Evolutionary conservation across 805 yeast genomes (phyloP).

Genomic region (Pichia rugopelliculosa): DNA sequence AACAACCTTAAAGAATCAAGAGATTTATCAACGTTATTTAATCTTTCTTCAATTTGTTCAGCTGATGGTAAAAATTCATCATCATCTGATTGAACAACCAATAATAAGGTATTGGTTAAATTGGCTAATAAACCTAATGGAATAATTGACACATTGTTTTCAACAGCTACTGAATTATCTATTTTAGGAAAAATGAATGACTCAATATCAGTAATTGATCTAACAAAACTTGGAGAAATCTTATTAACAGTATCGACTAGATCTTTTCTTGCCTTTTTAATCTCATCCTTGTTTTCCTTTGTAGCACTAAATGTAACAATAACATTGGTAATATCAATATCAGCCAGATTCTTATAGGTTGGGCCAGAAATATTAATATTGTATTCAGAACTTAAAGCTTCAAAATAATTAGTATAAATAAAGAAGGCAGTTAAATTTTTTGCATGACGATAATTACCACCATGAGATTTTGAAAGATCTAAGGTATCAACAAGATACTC

Average conservation of each 20-base stretch:
- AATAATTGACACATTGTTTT: constrained; percentile 47
- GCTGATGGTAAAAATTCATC: constrained; percentile 71
- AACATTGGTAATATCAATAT: constrained; percentile 36
- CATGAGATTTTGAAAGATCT: constrained; percentile 86
- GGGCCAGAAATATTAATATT: constrained; percentile 44
- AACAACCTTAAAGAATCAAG: constrained; percentile 53
- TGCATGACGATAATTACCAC: constrained; percentile 71
- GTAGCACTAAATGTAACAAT: constrained; percentile 55
- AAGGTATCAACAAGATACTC: constrained; percentile 56
- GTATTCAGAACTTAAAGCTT: constrained; percentile 33
- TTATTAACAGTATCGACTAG: constrained; percentile 68
- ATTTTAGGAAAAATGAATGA: constrained; percentile 47
- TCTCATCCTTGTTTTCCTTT: constrained; percentile 37
- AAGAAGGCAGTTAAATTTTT: constrained; percentile 65
- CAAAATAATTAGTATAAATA: constrained; percentile 41
- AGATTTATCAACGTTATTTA: constrained; percentile 46
- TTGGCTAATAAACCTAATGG: constrained; percentile 47
- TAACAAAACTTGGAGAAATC: constrained; percentile 59
- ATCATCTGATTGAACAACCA: constrained; percentile 45
- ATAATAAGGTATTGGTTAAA: constrained; percentile 39
- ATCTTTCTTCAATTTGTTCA: constrained; percentile 48
- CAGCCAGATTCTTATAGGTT: constrained; percentile 36
- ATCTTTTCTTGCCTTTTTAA: constrained; percentile 58
- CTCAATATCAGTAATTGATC: constrained; percentile 56
- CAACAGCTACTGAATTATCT: constrained; percentile 35